phyloP scores from a whole-genome alignment of 768 basidiomycete species.

The Tylopilus subfusipes region DNA sequence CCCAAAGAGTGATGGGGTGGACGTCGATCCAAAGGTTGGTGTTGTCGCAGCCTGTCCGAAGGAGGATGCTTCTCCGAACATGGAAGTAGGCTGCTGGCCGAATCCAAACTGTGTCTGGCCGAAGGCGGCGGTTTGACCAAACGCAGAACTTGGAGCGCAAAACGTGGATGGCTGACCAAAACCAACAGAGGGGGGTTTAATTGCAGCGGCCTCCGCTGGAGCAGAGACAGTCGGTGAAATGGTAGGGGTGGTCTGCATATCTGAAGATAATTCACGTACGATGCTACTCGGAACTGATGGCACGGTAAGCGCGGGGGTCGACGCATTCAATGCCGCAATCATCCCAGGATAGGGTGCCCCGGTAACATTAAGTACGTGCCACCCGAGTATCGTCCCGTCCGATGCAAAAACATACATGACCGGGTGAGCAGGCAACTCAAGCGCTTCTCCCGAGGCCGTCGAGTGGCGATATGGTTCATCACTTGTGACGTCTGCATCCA shows the following conservation, averaged over 20 bases:
- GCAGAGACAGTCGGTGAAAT: constrained; percentile 18
- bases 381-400: constrained; percentile 73
- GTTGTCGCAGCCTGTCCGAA: constrained; percentile 16
- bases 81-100: constrained; percentile 18
- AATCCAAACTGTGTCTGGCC: constrained; percentile 16
- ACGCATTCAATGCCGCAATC: constrained; percentile 27
- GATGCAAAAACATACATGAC: constrained; percentile 73
- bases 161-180: constrained; percentile 36
- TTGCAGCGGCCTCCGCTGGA: constrained; percentile 22
- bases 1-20: constrained; percentile 19
- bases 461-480: constrained; percentile 36
- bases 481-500: constrained; percentile 66
- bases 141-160: constrained; percentile 23
- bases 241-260: constrained; percentile 29
- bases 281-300: constrained; percentile 18
- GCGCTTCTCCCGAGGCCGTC: constrained; percentile 39
- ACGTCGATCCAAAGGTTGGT: constrained; percentile 13
- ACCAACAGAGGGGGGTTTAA: constrained; percentile 29
- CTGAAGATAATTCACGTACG: constrained; percentile 28
- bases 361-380: constrained; percentile 61
- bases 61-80: constrained; percentile 23
- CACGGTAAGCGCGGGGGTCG: constrained; percentile 1
- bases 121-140: constrained; percentile 32
- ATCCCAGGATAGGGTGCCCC: constrained; percentile 56
- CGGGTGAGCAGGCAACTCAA: constrained; percentile 49